Evolutionary conservation across 1,284 basidiomycete genomes (phyloP).

Genomic region (Rhodofomes roseus): DNA sequence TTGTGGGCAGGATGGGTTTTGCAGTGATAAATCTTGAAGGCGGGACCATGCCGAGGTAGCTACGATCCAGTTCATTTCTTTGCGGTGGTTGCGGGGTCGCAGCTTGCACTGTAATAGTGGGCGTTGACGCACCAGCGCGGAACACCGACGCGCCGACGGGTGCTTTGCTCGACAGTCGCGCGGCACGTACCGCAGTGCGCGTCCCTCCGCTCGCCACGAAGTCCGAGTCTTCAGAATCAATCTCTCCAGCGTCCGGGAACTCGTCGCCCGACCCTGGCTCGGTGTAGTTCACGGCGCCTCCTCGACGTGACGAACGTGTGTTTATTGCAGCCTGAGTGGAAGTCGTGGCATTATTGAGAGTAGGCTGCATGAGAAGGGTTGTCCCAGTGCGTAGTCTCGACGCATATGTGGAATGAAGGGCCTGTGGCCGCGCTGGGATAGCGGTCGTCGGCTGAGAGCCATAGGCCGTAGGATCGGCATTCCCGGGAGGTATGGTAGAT

Average conservation of each 20-base stretch:
- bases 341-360: conserved; percentile 37
- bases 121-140: conserved; percentile 17
- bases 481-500: conserved; percentile 8
- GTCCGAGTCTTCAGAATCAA: conserved; percentile 75
- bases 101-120: conserved; percentile 12
- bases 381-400: conserved; percentile 92
- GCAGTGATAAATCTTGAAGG: conserved; percentile 77
- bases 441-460: conserved; percentile 41
- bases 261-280: conserved; percentile 85
- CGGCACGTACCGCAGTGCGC: conserved; percentile 38
- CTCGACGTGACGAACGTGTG: conserved; percentile 47
- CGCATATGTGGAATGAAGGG: conserved; percentile 80
- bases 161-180: conserved; percentile 33
- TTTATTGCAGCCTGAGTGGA: conserved; percentile 36
- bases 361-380: conserved; percentile 90
- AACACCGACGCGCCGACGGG: conserved; percentile 36
- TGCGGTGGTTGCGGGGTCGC: conserved; percentile 27
- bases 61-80: conserved; percentile 73
- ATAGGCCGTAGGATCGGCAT: conserved; percentile 16
- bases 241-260: conserved; percentile 70
- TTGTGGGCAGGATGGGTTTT: conserved; percentile 53
- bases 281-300: conserved; percentile 80
- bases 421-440: conserved; percentile 65
- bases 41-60: conserved; percentile 85
- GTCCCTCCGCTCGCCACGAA: conserved; percentile 51